Conservation (phyloP, 345 rosid species). For the Firmiana major region DNA sequence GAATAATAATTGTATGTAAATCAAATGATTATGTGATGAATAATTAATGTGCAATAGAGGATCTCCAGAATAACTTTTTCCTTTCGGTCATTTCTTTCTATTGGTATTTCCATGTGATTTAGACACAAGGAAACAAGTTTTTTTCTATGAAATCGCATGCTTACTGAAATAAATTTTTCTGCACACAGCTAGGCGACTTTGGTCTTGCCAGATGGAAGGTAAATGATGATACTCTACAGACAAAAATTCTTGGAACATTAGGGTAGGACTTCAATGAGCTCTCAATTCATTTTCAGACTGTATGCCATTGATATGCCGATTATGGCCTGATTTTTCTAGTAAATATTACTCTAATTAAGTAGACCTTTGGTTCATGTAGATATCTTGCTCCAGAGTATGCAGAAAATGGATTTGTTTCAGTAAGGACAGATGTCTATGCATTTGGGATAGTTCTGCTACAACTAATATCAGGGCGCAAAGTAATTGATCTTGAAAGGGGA, state of each 20-base stretch:
- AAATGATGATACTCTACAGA: conserved; percentile 41
- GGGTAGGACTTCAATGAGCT: conserved; percentile 33
- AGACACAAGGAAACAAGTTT: neutral
- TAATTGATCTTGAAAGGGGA: conserved; percentile 19
- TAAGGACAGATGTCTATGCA: conserved; percentile 60
- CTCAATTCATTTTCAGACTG: neutral
- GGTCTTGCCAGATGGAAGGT: conserved; percentile 69
- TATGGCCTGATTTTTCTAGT: neutral
- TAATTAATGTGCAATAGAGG: neutral
- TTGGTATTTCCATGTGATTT: neutral
- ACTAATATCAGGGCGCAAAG: conserved; percentile 53
- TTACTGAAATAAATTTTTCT: conserved; percentile 1
- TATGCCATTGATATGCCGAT: neutral
- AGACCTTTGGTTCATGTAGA: conserved; percentile 26
- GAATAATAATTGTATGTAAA: neutral
- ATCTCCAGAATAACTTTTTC: neutral
- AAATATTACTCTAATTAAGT: neutral
- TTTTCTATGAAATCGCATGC: neutral
- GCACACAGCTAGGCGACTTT: conserved; percentile 58
- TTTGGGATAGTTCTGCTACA: conserved; percentile 55
- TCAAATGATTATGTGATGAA: neutral
- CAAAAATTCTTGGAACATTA: conserved; percentile 58
- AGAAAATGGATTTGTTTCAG: conserved; percentile 53
- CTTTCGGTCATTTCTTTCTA: neutral
- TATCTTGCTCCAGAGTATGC: conserved; percentile 69